Conservation (phyloP, 176 grass and related monocot genomes). For the Melocanna baccifera region DNA sequence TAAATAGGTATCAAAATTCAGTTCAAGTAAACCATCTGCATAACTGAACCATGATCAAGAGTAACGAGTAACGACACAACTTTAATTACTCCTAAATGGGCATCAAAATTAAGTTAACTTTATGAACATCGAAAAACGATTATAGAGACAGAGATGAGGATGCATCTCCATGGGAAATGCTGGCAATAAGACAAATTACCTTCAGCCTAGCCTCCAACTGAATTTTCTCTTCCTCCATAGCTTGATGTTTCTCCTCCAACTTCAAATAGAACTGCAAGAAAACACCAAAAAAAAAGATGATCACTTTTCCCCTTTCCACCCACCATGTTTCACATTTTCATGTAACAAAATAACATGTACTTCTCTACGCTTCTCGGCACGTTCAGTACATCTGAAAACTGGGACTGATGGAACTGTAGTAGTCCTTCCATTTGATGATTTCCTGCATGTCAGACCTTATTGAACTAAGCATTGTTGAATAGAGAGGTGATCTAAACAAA, state of each 20-base stretch:
- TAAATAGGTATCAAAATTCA: neutral
- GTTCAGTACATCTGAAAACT: constrained; percentile 72
- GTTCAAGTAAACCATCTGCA: neutral
- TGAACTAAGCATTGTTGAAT: neutral
- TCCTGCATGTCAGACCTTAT: neutral
- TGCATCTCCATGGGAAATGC: neutral
- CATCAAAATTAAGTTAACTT: neutral
- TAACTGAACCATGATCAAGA: neutral
- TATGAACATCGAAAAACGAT: neutral
- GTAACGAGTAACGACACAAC: neutral
- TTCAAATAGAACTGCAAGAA: constrained; percentile 72
- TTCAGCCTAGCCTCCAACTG: constrained; percentile 71
- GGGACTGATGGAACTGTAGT: constrained; percentile 70
- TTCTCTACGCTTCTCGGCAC: constrained; percentile 89
- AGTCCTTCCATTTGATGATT: constrained; percentile 47
- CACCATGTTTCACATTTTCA: neutral
- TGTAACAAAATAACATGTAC: constrained; percentile 34
- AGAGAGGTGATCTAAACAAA: neutral
- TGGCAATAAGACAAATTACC: constrained; percentile 35
- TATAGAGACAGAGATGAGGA: neutral
- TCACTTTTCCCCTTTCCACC: neutral
- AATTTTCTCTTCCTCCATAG: constrained; percentile 75
- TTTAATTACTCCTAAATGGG: neutral
- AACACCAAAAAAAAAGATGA: neutral
- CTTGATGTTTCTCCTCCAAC: constrained; percentile 94